These are phyloP conservation scores for Magnolia sinica DNA, from an alignment of 164 flowering plant genomes.

Conservation along the genomic window DNA sequence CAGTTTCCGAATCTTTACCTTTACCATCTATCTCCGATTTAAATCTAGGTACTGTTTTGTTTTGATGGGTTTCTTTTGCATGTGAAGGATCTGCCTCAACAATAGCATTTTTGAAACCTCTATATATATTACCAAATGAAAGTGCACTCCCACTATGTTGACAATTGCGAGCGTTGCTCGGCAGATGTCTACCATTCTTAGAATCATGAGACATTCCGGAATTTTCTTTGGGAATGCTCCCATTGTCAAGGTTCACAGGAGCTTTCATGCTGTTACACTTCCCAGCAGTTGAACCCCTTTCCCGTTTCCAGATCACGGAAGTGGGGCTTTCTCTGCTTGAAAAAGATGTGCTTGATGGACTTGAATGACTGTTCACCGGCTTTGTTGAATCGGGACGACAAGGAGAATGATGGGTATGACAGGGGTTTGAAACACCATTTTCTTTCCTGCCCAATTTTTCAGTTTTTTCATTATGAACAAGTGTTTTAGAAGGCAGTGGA, in stretches of 20 bases:
- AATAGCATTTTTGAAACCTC: neutral
- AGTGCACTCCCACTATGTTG: neutral
- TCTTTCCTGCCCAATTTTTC: neutral
- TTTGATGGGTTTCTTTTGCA: neutral
- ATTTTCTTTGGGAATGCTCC: constrained; percentile 1
- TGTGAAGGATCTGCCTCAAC: neutral
- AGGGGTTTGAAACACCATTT: no score
- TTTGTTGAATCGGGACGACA: constrained; percentile 5
- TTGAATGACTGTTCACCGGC: constrained; percentile 4
- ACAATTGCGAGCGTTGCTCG: neutral
- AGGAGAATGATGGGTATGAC: neutral
- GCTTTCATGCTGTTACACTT: neutral
- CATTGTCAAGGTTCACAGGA: neutral
- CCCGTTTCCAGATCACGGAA: constrained; percentile 9
- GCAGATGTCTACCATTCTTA: neutral
- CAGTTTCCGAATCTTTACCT: neutral
- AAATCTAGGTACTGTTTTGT: neutral
- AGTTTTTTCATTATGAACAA: neutral
- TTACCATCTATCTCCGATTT: neutral
- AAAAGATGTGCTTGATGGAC: neutral
- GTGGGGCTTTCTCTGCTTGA: constrained; percentile 4
- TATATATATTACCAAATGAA: constrained; percentile 21
- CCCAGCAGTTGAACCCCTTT: constrained; percentile 1
- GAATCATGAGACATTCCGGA: neutral
- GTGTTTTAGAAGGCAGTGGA: neutral